Conservation (phyloP, 768 basidiomycete species). For the Lanmaoa rubissima region DNA sequence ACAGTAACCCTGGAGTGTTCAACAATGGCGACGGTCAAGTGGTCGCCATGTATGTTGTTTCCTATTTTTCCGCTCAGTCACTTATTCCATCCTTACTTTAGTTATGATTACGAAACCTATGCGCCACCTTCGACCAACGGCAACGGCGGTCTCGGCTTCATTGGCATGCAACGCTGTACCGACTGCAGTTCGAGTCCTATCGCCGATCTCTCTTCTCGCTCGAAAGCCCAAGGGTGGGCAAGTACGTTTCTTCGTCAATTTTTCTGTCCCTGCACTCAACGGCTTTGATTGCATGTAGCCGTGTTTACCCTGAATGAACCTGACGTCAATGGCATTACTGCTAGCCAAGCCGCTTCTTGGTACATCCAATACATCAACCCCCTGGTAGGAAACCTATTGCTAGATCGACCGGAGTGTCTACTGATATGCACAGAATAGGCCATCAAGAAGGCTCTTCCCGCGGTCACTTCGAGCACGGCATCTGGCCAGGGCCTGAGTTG, state of each 20-base stretch:
- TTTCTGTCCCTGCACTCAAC: not conserved
- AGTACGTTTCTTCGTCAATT: constrained; percentile 20
- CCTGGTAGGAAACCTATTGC: constrained; percentile 23
- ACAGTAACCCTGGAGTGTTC: constrained; percentile 29
- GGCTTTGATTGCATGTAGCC: constrained; percentile 9
- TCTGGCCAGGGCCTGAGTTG: constrained; percentile 36
- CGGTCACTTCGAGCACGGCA: constrained; percentile 33
- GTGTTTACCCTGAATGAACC: constrained; percentile 40
- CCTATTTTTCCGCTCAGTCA: not conserved
- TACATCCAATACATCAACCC: constrained; percentile 38
- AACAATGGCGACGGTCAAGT: constrained; percentile 36
- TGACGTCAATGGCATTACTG: constrained; percentile 30
- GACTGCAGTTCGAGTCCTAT: constrained; percentile 40
- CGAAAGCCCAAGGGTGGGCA: constrained; percentile 31
- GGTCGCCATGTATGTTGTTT: constrained; percentile 30
- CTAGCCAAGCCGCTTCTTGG: constrained; percentile 35
- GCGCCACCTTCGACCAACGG: constrained; percentile 36
- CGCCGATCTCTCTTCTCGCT: constrained; percentile 30
- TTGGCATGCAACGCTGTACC: constrained; percentile 39
- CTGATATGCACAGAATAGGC: constrained; percentile 17
- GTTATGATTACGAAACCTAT: constrained; percentile 40
- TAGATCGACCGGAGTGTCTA: not conserved
- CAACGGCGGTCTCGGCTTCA: constrained; percentile 36
- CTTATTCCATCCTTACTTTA: constrained; percentile 4
- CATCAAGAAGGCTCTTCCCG: constrained; percentile 39